phyloP scores from a whole-genome alignment of 192 early-diverging fungal genomes.

The Podila epicladia region DNA sequence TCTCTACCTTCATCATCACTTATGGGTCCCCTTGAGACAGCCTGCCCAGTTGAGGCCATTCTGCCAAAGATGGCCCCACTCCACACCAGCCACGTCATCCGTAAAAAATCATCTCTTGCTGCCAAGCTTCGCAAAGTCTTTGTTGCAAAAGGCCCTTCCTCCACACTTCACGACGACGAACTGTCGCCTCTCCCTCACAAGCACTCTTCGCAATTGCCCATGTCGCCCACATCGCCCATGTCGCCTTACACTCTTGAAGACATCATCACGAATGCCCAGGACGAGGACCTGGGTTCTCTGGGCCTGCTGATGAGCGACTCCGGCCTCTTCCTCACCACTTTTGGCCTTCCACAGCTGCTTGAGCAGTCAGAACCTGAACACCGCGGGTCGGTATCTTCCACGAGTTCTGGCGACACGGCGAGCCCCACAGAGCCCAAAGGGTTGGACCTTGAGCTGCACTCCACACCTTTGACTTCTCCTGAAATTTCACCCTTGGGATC shows the following conservation, averaged over 20 bases:
- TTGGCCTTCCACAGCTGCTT: neutral
- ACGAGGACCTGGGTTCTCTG: neutral
- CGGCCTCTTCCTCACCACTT: neutral
- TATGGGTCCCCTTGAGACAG: neutral
- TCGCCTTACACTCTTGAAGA: neutral
- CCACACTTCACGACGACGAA: too few relatives aligned
- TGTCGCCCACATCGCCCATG: neutral
- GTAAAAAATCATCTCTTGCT: conserved; percentile 23
- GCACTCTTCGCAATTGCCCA: neutral
- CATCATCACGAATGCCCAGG: neutral
- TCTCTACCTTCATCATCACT: too few relatives aligned
- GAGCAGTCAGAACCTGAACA: conserved; percentile 10
- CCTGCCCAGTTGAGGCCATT: neutral
- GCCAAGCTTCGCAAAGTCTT: conserved; percentile 45
- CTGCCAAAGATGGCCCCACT: neutral
- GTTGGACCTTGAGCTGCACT: neutral
- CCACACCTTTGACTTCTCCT: conserved; percentile 33
- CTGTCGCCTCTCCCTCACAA: neutral
- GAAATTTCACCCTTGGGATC: conserved; percentile 37
- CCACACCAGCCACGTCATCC: neutral
- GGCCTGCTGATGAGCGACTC: neutral
- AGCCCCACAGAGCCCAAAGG: conserved; percentile 17
- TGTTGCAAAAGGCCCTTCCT: neutral
- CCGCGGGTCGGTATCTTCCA: conserved; percentile 41
- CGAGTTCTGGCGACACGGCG: conserved; percentile 25